Conservation (phyloP, 2,329 filamentous ascomycete genomes). For the Fusarium pseudocircinatum region DNA sequence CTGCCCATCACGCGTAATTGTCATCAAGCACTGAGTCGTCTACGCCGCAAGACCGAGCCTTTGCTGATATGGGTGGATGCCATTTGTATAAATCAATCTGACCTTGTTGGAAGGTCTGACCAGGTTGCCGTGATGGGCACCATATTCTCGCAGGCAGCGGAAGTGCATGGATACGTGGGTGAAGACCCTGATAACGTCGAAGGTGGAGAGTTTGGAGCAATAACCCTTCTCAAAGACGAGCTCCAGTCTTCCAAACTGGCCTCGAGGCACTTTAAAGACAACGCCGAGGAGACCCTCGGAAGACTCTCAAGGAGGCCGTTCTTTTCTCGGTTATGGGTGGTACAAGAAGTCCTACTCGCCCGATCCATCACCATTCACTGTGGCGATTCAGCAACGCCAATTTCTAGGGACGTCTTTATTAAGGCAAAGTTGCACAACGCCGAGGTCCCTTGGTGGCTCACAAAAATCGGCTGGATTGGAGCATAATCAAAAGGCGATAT, state of each 20-base stretch:
- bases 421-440: neutral
- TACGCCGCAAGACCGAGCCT: neutral
- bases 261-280: neutral
- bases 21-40: conserved; percentile 4
- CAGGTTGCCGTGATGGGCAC: conserved; percentile 22
- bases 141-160: conserved; percentile 12
- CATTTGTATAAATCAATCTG: conserved; percentile 23
- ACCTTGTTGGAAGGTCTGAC: conserved; percentile 16
- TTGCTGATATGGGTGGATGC: conserved; percentile 24
- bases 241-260: neutral
- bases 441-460: conserved; percentile 8
- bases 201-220: neutral
- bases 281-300: neutral
- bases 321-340: conserved; percentile 24
- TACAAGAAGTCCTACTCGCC: conserved; percentile 21
- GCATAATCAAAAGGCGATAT: neutral
- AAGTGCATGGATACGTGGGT: conserved; percentile 20
- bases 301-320: conserved; percentile 10
- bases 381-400: neutral
- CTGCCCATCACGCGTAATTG: conserved; percentile 23
- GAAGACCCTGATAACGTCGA: neutral
- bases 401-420: neutral
- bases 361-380: conserved; percentile 9
- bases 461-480: conserved; percentile 4
- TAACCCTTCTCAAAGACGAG: neutral